Evolutionary conservation across 176 grass and related monocot genomes (phyloP).

Genomic region (Avena sativa): DNA sequence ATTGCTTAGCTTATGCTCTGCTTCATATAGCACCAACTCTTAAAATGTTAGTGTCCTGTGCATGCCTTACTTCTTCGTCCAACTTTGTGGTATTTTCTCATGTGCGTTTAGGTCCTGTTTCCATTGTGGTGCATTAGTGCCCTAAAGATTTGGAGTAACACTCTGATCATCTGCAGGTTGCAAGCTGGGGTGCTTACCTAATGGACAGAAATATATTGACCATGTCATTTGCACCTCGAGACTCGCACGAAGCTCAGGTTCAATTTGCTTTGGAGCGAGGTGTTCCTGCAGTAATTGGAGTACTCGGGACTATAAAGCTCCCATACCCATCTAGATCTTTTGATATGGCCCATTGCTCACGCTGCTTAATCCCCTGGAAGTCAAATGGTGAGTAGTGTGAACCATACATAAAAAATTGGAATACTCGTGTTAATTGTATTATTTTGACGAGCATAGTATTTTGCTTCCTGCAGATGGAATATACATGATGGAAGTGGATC

Average conservation of each 20-base stretch:
- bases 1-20: conserved; percentile 26
- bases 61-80: background rate
- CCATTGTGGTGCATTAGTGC: conserved; percentile 20
- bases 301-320: conserved; percentile 78
- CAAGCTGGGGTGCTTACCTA: conserved; percentile 80
- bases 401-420: background rate
- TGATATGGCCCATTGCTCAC: conserved; percentile 86
- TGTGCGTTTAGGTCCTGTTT: background rate
- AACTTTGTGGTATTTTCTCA: conserved; percentile 20
- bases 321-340: conserved; percentile 79
- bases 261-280: conserved; percentile 89
- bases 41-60: background rate
- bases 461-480: conserved; percentile 68
- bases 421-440: background rate
- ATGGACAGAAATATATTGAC: conserved; percentile 82
- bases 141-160: conserved; percentile 26
- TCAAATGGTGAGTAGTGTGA: conserved; percentile 71
- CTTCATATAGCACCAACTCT: conserved; percentile 44
- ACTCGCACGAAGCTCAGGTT: conserved; percentile 70
- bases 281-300: conserved; percentile 82
- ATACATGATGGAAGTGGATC: conserved; percentile 91
- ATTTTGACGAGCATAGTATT: conserved; percentile 21
- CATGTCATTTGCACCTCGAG: conserved; percentile 88
- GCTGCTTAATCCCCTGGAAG: conserved; percentile 74
- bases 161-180: conserved; percentile 53